Percentiles rank a stretch among this genome's conserved stretches.
These are phyloP conservation scores for Talaromyces piceae DNA, from an alignment of 2,329 filamentous ascomycete species.

Conservation along the genomic window DNA sequence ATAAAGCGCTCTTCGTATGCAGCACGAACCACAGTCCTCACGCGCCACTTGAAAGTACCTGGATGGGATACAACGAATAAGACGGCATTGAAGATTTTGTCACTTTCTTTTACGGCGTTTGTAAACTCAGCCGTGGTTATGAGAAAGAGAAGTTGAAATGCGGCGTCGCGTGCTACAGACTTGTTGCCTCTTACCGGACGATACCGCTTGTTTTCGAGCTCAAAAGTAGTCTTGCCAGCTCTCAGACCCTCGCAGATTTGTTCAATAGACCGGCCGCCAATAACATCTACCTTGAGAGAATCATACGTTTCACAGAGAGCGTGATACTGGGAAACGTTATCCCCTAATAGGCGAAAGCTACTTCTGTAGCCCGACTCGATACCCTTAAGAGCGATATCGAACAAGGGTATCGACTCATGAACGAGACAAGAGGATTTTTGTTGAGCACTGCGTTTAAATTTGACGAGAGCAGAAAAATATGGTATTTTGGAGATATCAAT, in stretches of 20 bases:
- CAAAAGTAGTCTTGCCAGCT: not conserved
- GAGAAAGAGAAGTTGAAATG: constrained; percentile 18
- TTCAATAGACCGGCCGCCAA: not conserved
- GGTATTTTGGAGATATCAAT: constrained; percentile 1
- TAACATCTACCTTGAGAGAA: not conserved
- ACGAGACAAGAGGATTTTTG: not conserved
- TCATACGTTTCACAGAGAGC: not conserved
- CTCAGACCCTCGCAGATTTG: not conserved
- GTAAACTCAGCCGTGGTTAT: constrained; percentile 15
- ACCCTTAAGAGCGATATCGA: constrained; percentile 1
- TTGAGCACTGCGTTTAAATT: not conserved
- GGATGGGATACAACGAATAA: constrained; percentile 19
- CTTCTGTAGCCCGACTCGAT: constrained; percentile 3
- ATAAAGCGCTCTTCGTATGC: constrained; percentile 20
- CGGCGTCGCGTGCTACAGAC: constrained; percentile 17
- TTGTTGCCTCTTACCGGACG: constrained; percentile 6
- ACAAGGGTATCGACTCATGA: not conserved
- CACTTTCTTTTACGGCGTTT: constrained; percentile 16
- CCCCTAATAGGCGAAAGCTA: not conserved
- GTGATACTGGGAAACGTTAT: constrained; percentile 1
- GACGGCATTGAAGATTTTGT: constrained; percentile 19
- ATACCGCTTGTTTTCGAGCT: not conserved
- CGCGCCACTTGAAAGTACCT: constrained; percentile 19
- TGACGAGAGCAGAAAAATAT: constrained; percentile 3
- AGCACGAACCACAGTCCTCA: constrained; percentile 16